Base-by-base conservation (phyloP, 2,329 filamentous ascomycete species). In the Leptographium procerum region DNA sequence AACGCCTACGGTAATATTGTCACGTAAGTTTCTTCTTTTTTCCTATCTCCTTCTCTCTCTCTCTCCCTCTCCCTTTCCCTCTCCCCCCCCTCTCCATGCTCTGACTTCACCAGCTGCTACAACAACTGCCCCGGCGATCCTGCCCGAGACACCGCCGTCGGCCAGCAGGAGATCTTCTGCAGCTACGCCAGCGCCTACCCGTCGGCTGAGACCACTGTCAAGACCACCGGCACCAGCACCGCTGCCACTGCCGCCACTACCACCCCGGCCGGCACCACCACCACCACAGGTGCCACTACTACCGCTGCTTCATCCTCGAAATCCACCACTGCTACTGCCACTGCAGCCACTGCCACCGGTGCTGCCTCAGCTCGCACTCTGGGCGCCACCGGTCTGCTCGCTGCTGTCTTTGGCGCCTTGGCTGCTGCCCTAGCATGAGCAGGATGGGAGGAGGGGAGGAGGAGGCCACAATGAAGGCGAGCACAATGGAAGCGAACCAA, bases 61-160 rank as follows among this genome's bases (percentile, higher is more conserved):
- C 52, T 50, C n/a, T 28, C 19, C 10, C 29, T 45, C n/a, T 52
- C 50, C 24, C 6, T 34, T 14, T 34, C 24, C 26, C 48, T 10
- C 36, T 4, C 36, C n/a, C 4, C 19, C 43, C 43, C 4, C 16
- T n/a, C n/a, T n/a, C n/a, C n/a, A n/a, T n/a, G n/a, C n/a, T n/a
- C n/a, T n/a, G n/a, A n/a, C n/a, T n/a, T n/a, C n/a, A n/a, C 13
- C 58, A 77, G 76, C 61, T 81, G 78, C 76, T 81, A 64, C 61
- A 63, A 64, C 73, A 80, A 81, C 75, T 81, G 78, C 72, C 78
- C 78, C 66, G 70, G 75, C 64, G 77, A 81, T 68, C 1, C 66
- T 55, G 71, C 73, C 52, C 69, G 65, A 61, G 57, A 64, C 56
- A 57, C 66, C 24, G 70, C 70, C 63, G 62, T 69, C 55, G 66